Base-by-base conservation (phyloP, 2,329 filamentous ascomycete species). In the Ploettnerulaceae sp. region DNA sequence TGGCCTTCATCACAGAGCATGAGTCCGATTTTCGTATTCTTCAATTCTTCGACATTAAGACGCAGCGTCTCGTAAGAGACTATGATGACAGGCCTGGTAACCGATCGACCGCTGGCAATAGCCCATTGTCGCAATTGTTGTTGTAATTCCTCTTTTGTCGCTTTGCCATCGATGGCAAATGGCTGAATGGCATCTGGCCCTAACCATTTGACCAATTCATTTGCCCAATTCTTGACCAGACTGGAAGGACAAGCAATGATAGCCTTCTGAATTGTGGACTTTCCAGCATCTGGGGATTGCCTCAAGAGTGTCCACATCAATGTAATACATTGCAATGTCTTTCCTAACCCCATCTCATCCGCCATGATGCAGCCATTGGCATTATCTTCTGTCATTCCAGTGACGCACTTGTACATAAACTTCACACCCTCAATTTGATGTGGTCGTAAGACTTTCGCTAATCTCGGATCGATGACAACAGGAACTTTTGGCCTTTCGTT, bases 281-380 rank as follows among this genome's bases (percentile, higher is more conserved):
- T 96, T 15, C 93, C 93, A n/a, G 91, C 89, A 31, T 96, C 89
- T 0, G 93, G 88, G 0, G 90, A 95, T 63, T 98, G 93, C 66
- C 96, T 97, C 12, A 98, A 71, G 1, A 98, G 70, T 1, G 93
- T 98, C 93, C 93, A 98, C 74, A 98, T 84, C 39, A 98, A 76
- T 0, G 93, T 80, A 61, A 98, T 98, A 67, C 93, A 98, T 71
- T 98, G 93, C 33, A 98, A 69, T 14, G 93, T 98, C 70, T 98
- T 98, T 47, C 93, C 93, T 22, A 98, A 71, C 58, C 93, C 93
- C 93, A 98, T 98, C 65, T 96, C 93, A 65, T 98, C 93, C 43
- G 93, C 93, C 93, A 98, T 98, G 64, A 98, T 98, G 68, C 93
- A 98, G 2, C 93, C 93, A 65, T 96, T 87, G 38, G 93, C 93